A percentile compares a stretch with the other conserved stretches of the same genome.
These are phyloP conservation scores for Cicer bijugum DNA, from an alignment of 306 rosid genomes.

Conservation along the genomic window DNA sequence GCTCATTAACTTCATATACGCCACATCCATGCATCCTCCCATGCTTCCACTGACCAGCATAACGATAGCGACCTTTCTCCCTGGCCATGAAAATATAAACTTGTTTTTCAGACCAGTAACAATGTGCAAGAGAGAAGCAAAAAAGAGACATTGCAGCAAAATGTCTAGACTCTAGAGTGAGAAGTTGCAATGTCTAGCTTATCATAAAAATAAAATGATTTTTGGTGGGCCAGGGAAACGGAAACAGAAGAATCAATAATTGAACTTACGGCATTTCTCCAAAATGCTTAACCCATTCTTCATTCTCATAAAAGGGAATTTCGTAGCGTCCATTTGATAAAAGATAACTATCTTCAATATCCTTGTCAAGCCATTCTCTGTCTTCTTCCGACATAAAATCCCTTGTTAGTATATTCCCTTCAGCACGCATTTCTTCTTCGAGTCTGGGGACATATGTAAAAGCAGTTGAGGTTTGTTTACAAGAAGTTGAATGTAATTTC, in stretches of 20 bases:
- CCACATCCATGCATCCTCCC: conserved; percentile 99
- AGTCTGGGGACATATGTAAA: conserved; percentile 60
- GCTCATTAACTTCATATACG: conserved; percentile 79
- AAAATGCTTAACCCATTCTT: conserved; percentile 70
- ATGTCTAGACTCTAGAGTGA: conserved; percentile 23
- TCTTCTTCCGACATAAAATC: conserved; percentile 86
- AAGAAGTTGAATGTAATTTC: conserved; percentile 31
- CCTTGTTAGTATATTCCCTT: conserved; percentile 75
- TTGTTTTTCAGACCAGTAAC: conserved; percentile 32
- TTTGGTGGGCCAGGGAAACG: conserved; percentile 1
- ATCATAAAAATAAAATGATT: conserved; percentile 27
- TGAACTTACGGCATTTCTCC: conserved; percentile 83
- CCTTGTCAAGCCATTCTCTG: conserved; percentile 91
- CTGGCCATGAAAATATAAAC: conserved; percentile 56
- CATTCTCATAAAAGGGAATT: conserved; percentile 77
- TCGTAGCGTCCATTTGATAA: conserved; percentile 63
- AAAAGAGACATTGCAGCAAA: conserved; percentile 21
- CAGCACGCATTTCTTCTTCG: conserved; percentile 85
- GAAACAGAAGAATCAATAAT: conserved; percentile 27
- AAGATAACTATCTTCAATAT: conserved; percentile 76
- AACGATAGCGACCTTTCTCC: conserved; percentile 93
- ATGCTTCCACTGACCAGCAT: conserved; percentile 99
- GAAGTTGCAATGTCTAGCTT: not conserved
- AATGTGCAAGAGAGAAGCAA: conserved; percentile 29
- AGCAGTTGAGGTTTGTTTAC: conserved; percentile 43